Evolutionary conservation across 75 land plant genomes (phyloP), one percentile per base, ranked within the genome.

Genomic region (Selaginella tamariscina): DNA sequence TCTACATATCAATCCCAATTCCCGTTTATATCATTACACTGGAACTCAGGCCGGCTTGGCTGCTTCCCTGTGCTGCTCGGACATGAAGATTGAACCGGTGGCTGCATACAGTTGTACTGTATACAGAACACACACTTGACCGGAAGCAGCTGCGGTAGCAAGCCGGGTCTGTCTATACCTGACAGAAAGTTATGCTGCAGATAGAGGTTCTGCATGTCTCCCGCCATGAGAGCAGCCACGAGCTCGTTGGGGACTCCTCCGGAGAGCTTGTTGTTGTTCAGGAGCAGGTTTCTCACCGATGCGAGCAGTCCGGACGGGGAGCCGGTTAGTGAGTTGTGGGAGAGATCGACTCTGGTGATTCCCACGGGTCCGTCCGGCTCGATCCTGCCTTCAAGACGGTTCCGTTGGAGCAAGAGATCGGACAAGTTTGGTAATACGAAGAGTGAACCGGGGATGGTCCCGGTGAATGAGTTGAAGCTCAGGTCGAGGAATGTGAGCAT

Each of bases 111-210:
- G n/a, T 59, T 59, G 26, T 59, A 59, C 62, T 59, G 62, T 8
- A 59, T 27, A n/a, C 62, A 59, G n/a, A 59, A 59, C 21, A 59
- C 26, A 2, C 18, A 59, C n/a, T 23, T 59, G 8, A 21, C 62
- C 18, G 62, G 62, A 5, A 59, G n/a, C 9, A 23, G 24, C 62
- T 39, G 49, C 11, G 49, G 49, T 15, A 59, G 5, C 21, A 23
- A 2, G n/a, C 8, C 26, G 18, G 8, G 8, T 9, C 56, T n/a
- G 8, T 21, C 18, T 2, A 59, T 59, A 2, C 8, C 26, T 9
- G 62, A 59, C n/a, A 59, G 26, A n/a, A 23, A 59, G n/a, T 59
- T 59, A n/a, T 59, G 62, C 62, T 59, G 62, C 18, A 59, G 62
- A 21, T 59, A 59, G 24, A 59, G 26, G 26, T 59, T 59, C 26